These are phyloP conservation scores for Lachancea waltii DNA, from an alignment of 805 yeast genomes.

Conservation along the genomic window DNA sequence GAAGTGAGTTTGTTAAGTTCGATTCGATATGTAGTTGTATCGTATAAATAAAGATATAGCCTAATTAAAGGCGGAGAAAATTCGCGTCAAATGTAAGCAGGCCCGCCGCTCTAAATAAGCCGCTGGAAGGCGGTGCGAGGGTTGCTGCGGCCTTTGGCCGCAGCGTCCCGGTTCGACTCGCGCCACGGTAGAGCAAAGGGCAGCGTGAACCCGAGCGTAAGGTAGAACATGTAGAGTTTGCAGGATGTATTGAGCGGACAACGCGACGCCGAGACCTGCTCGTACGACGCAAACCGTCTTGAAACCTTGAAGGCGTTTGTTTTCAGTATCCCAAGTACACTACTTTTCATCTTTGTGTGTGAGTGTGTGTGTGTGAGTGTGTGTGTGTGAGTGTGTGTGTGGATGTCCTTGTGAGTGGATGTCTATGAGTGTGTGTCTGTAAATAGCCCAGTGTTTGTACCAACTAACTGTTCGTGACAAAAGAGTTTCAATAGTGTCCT, in stretches of 20 bases:
- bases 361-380: neutral
- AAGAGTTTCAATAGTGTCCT: too few species aligned
- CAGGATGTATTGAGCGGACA: slow-evolving; percentile 8
- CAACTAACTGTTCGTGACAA: too few species aligned
- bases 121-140: slow-evolving; percentile 18
- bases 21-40: too few species aligned
- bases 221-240: slow-evolving; percentile 20
- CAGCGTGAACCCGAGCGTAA: slow-evolving; percentile 23
- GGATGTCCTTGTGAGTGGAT: neutral
- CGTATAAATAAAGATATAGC: neutral
- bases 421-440: neutral
- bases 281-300: neutral
- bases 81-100: too few species aligned
- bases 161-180: slow-evolving; percentile 24
- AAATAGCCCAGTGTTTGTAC: too few species aligned
- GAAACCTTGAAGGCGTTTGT: neutral
- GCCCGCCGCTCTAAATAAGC: too few species aligned
- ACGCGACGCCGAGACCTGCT: slow-evolving; percentile 3
- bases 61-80: too few species aligned
- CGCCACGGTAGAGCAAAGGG: slow-evolving; percentile 29
- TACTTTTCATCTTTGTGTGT: neutral
- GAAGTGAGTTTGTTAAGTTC: too few species aligned
- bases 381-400: neutral
- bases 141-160: slow-evolving; percentile 18
- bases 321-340: too few species aligned